These are phyloP conservation scores for Colletotrichum eremochloae DNA, from an alignment of 2,329 filamentous ascomycete genomes.

Conservation along the genomic window DNA sequence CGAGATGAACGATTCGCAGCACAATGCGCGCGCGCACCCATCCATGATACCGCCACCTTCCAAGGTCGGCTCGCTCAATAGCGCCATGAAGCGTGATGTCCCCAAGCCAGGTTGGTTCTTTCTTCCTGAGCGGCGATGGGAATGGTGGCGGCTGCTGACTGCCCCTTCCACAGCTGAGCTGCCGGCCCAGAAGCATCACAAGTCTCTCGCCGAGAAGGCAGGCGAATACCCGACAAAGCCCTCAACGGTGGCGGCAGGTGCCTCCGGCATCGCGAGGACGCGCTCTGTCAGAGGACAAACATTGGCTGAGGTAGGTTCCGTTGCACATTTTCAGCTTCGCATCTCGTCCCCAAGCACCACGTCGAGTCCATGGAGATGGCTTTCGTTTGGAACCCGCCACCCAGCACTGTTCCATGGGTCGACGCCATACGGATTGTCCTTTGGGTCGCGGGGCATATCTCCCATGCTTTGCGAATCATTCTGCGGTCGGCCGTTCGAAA, in stretches of 20 bases:
- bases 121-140: slow-evolving; percentile 31
- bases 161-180: slow-evolving; percentile 53
- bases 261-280: slow-evolving; percentile 48
- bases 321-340: background rate
- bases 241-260: slow-evolving; percentile 53
- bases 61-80: slow-evolving; percentile 49
- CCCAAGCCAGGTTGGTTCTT: slow-evolving; percentile 58
- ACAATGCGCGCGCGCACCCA: slow-evolving; percentile 65
- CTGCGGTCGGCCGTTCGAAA: slow-evolving; percentile 15
- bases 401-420: slow-evolving; percentile 1
- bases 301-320: slow-evolving; percentile 30
- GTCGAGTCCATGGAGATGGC: slow-evolving; percentile 22
- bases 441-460: slow-evolving; percentile 26
- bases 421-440: slow-evolving; percentile 12
- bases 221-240: slow-evolving; percentile 62
- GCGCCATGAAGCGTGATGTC: slow-evolving; percentile 63
- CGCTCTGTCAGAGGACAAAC: slow-evolving; percentile 25
- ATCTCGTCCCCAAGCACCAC: slow-evolving; percentile 2
- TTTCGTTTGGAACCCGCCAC: background rate
- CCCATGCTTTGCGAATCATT: background rate
- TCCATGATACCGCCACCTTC: slow-evolving; percentile 56
- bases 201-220: slow-evolving; percentile 68
- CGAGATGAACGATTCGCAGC: slow-evolving; percentile 72
- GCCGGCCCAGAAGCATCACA: slow-evolving; percentile 67
- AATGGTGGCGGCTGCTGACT: slow-evolving; percentile 24